These are phyloP conservation scores for Sequoia sempervirens DNA, from an alignment of 75 land plant species.

Conservation along the genomic window DNA sequence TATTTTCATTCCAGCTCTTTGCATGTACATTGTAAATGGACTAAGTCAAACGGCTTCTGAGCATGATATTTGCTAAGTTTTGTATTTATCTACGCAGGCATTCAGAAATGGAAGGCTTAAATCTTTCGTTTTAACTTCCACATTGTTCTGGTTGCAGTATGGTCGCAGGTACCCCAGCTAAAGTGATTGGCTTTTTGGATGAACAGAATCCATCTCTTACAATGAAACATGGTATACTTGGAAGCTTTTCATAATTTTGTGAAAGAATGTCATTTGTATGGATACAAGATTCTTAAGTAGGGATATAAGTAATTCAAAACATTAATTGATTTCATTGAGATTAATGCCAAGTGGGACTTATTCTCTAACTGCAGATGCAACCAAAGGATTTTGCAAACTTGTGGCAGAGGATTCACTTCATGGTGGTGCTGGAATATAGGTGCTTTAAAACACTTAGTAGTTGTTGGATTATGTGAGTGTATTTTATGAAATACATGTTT, in stretches of 20 bases:
- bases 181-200: conserved; percentile 60
- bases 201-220: conserved; percentile 79
- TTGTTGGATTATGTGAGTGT: not conserved
- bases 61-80: not conserved
- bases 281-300: not conserved
- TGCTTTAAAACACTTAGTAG: not conserved
- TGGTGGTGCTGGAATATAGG: conserved; percentile 28
- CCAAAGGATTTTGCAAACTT: conserved; percentile 48
- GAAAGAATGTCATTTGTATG: not conserved
- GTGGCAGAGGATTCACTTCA: conserved; percentile 23
- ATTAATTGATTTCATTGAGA: not conserved
- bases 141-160: conserved; percentile 40
- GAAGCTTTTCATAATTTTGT: not conserved
- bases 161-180: conserved; percentile 86
- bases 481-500: not conserved
- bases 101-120: not conserved
- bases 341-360: not conserved
- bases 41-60: not conserved
- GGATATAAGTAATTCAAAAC: not conserved
- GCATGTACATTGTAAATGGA: not conserved
- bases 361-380: conserved; percentile 46
- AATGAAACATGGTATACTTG: conserved; percentile 82
- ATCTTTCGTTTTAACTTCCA: not conserved
- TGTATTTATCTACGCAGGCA: not conserved
- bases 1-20: not conserved